phyloP scores from a whole-genome alignment of 305 asterid genomes.

The Fraxinus sp. region DNA sequence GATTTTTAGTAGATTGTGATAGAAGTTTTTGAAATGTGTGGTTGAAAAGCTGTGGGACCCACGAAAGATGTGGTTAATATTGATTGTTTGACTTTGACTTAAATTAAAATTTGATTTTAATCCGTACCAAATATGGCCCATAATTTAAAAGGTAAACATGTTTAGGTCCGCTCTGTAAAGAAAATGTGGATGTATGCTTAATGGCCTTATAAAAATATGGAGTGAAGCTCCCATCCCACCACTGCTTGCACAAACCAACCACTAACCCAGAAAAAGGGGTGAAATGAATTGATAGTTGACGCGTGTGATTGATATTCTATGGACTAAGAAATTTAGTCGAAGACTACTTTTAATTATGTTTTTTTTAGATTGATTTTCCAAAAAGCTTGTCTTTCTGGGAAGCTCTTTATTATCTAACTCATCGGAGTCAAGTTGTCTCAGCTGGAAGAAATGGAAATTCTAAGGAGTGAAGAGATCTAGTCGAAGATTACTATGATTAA shows the following conservation, averaged over 20 bases:
- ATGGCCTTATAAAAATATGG: background rate
- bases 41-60: no score
- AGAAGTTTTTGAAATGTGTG: no score
- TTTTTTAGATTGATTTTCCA: background rate
- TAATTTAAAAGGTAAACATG: background rate
- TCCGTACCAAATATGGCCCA: background rate
- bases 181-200: background rate
- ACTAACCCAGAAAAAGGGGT: background rate
- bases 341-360: background rate
- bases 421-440: background rate
- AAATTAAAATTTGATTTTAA: no score
- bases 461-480: background rate
- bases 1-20: no score
- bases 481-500: background rate
- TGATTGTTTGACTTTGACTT: no score
- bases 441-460: background rate
- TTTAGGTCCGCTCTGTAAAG: background rate
- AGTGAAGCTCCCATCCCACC: background rate
- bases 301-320: background rate
- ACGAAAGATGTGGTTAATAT: no score
- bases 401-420: background rate
- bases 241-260: constrained; percentile 1
- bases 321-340: background rate
- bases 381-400: background rate
- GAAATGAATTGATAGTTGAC: background rate